Base-by-base conservation (phyloP, 164 flowering plant genomes). In the Vitis labrusca region DNA sequence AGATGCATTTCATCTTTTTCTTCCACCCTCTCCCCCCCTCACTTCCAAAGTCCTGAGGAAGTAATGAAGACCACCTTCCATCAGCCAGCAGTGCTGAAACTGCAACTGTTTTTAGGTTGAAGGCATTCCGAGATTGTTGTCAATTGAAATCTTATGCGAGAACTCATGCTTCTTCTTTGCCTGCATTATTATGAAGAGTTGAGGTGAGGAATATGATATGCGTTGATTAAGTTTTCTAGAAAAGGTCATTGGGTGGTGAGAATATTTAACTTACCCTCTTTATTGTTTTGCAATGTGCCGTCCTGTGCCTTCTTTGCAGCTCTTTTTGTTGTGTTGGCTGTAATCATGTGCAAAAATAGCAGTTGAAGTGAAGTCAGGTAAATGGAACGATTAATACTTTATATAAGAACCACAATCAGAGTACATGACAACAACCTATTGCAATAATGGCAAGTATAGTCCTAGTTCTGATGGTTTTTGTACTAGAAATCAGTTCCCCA, bases 301-400 rank as follows among this genome's bases (percentile, higher is more conserved):
- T 64, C 68, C 50, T 58, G 72, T 15, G 78, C 56, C 73, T 85
- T 88, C 67, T 81, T 85, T 49, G 70, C 83, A 61, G 54, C 71
- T 74, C 74, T 66, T 76, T 80, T 84, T 52, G 66, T 65, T 50
- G 77, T 47, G 76, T 72, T 76, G 69, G 82, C 92, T 90, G 87
- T 60, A 57, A 68, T 54, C 59, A 75, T 50, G 65, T 56, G 15
- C 23, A 47, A 23, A 50, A 54, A 60, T 32, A 76, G 29, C 5
- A 17, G 23, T n/a, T 56, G 13, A 14, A 23, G 27, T 23, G 27
- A 23, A 23, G 55, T 14, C 15, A 4, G 16, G 7, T 5, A 65
- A 16, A 10, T 9, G 30, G 27, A 51, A 50, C 12, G 3, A 59
- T 58, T 1, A 23, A 47, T 27, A 23, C 27, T 23, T 23, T 23